Evolutionary conservation across 768 basidiomycete species (phyloP), one percentile per base, ranked within the genome.

Genomic region (Phylloporus arenicola): DNA sequence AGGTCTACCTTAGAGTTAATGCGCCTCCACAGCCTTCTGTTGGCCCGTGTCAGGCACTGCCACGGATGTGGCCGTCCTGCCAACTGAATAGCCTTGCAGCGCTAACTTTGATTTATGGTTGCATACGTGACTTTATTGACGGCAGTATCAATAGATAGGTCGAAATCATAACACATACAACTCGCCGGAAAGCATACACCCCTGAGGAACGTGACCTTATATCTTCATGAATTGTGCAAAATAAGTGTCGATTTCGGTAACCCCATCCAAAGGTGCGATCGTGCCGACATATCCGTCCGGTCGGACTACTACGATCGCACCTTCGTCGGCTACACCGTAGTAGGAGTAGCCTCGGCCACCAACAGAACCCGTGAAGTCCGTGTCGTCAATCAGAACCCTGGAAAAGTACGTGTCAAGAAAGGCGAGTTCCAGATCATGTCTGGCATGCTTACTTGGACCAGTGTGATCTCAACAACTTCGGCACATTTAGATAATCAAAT

Each of bases 371-470:
- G 62, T 67, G 29, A 75, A 52, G 52, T 81, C 76, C 2, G 55
- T 62, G 49, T 82, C 83, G 51, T 88, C 86, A 12, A 83, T 69
- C 27, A 82, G 69, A 6, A 83, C 76, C 63, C 85, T 87, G 49
- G 3, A 20, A n/a, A 14, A 9, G 7, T 25, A 25, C 19, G 29
- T 20, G 25, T 61, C 40, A 62, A n/a, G 2, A 29, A 6, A 11
- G 1, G 17, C 12, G 1, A 39, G 10, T 12, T 17, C 35, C 22
- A 7, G 22, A 45, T 41, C 12, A 24, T 37, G 38, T n/a, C 1
- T n/a, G n/a, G n/a, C 17, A 24, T 3, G 56, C 68, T 57, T 33
- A 76, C 73, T 73, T 74, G 29, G 69, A 69, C 73, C 75, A 76
- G 31, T 76, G 74, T 8, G 62, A 38, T 43, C 72, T 53, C 43